A percentile compares a stretch with the other conserved stretches of the same genome.
Evolutionary conservation across 2,329 filamentous ascomycete genomes (phyloP).

Genomic region (Penicillium sp.): DNA sequence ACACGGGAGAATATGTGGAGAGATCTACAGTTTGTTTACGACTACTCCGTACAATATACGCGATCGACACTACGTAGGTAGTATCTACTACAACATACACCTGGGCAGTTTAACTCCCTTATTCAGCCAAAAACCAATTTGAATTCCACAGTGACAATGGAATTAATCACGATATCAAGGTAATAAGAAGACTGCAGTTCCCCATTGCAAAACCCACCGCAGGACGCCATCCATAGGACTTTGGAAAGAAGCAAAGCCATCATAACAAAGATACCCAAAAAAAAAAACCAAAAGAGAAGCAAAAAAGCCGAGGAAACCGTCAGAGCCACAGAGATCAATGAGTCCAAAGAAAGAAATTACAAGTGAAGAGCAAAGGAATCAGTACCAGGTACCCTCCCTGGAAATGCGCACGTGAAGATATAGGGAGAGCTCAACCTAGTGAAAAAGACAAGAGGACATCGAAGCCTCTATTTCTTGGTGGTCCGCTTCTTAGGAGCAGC

Average conservation of each 20-base stretch:
- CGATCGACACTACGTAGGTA: not conserved
- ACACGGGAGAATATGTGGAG: not conserved
- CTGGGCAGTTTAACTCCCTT: not conserved
- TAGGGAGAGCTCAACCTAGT: conserved; percentile 18
- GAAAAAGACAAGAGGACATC: conserved; percentile 18
- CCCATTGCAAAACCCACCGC: conserved; percentile 37
- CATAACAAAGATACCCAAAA: conserved; percentile 17
- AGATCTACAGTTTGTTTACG: conserved; percentile 4
- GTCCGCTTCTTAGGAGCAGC: conserved; percentile 50
- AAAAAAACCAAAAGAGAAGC: conserved; percentile 11
- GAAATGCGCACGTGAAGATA: conserved; percentile 27
- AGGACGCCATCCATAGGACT: conserved; percentile 39
- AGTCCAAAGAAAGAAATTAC: conserved; percentile 31
- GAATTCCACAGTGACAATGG: conserved; percentile 19
- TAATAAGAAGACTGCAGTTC: conserved; percentile 25
- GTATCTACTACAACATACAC: not conserved
- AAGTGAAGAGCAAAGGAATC: conserved; percentile 20
- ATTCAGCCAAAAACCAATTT: conserved; percentile 17
- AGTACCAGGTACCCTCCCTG: conserved; percentile 16
- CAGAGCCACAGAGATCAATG: conserved; percentile 32
- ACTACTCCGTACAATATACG: not conserved
- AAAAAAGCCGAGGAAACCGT: conserved; percentile 21
- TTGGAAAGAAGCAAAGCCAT: conserved; percentile 22
- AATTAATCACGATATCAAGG: conserved; percentile 13
- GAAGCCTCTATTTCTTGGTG: conserved; percentile 42